A percentile compares a stretch with the other conserved stretches of the same genome.
Conservation (phyloP, 1,284 basidiomycete species). For the Austroboletus niveus region DNA sequence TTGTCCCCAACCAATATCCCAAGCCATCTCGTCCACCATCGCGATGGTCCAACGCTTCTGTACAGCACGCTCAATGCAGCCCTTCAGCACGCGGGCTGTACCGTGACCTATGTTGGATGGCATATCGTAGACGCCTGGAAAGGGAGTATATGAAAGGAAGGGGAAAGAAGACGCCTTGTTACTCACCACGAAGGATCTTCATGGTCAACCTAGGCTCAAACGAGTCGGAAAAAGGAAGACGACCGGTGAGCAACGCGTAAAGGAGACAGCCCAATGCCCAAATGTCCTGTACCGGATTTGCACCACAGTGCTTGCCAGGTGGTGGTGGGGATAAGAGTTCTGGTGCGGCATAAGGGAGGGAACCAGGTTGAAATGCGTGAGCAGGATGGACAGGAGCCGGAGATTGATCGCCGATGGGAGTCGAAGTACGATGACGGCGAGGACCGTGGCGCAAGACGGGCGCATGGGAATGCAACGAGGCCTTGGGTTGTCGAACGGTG, state of each 20-base stretch:
- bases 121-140: slow-evolving; percentile 56
- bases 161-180: not conserved
- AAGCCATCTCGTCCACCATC: slow-evolving; percentile 74
- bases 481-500: slow-evolving; percentile 22
- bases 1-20: slow-evolving; percentile 77
- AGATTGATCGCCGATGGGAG: slow-evolving; percentile 43
- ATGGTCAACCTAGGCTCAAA: slow-evolving; percentile 89
- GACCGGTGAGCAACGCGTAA: slow-evolving; percentile 78
- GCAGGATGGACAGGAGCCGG: slow-evolving; percentile 28
- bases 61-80: slow-evolving; percentile 68
- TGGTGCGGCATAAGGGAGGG: slow-evolving; percentile 87
- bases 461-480: slow-evolving; percentile 29
- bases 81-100: slow-evolving; percentile 69
- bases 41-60: slow-evolving; percentile 69
- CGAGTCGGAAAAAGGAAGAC: slow-evolving; percentile 80
- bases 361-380: slow-evolving; percentile 72
- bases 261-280: slow-evolving; percentile 92
- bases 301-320: slow-evolving; percentile 21
- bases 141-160: slow-evolving; percentile 6
- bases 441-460: slow-evolving; percentile 37
- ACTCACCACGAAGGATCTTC: slow-evolving; percentile 84
- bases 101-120: slow-evolving; percentile 63
- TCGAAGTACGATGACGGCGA: slow-evolving; percentile 59
- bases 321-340: slow-evolving; percentile 58
- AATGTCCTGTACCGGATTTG: slow-evolving; percentile 80